Conservation (phyloP, 805 yeast genomes). For the Suhomyces kilbournensis region DNA sequence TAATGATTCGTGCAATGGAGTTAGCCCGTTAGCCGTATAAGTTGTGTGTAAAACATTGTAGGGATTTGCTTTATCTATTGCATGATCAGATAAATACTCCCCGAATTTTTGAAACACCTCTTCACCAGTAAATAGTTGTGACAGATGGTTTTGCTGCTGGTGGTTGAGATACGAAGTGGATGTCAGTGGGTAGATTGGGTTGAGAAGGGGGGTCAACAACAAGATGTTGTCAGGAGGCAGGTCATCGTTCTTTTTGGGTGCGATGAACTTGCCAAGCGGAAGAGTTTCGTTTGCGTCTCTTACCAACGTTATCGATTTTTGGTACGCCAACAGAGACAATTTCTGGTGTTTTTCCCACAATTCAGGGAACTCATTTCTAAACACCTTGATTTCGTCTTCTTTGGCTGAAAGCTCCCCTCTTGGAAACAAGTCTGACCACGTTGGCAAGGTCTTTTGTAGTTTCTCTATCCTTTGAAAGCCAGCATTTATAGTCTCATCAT, state of each 20-base stretch:
- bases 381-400: constrained; percentile 18
- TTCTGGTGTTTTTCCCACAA: constrained; percentile 42
- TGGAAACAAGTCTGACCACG: constrained; percentile 45
- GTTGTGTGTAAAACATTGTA: constrained; percentile 56
- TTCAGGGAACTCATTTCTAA: constrained; percentile 26
- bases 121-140: constrained; percentile 41
- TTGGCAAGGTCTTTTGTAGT: constrained; percentile 40
- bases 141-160: constrained; percentile 3
- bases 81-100: constrained; percentile 38
- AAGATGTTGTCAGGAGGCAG: constrained; percentile 23
- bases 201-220: constrained; percentile 36
- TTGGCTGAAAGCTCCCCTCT: constrained; percentile 24
- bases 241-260: constrained; percentile 14
- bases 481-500: constrained; percentile 39
- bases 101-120: constrained; percentile 55
- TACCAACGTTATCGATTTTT: constrained; percentile 50
- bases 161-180: constrained; percentile 5
- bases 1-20: constrained; percentile 52
- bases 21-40: constrained; percentile 55
- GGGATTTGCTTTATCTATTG: constrained; percentile 20
- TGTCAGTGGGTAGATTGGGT: constrained; percentile 27
- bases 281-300: constrained; percentile 50
- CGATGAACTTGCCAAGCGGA: constrained; percentile 45
- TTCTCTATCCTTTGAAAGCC: constrained; percentile 43
- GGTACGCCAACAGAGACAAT: constrained; percentile 46